phyloP scores from a whole-genome alignment of 2,329 filamentous ascomycete genomes.

The Pseudogymnoascus sp. region DNA sequence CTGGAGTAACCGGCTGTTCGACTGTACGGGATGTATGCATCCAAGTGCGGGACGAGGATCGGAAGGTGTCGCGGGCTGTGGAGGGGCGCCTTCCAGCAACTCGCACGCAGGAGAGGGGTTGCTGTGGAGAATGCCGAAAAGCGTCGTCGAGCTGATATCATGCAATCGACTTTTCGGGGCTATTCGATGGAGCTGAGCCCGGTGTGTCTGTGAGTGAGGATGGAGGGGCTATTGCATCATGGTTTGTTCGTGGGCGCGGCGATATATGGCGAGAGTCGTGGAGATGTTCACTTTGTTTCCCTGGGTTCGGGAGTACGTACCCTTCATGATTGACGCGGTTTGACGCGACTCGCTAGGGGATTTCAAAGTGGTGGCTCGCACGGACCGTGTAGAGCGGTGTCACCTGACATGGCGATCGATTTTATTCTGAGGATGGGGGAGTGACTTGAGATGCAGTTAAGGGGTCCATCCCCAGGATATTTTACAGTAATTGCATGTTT shows the following conservation, averaged over 20 bases:
- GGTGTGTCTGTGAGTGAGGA: neutral
- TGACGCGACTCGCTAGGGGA: conserved; percentile 4
- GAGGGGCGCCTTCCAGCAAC: conserved; percentile 22
- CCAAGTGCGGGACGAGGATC: conserved; percentile 10
- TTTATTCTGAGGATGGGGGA: neutral
- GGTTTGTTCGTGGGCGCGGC: neutral
- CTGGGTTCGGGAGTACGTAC: neutral
- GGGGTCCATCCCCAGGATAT: neutral
- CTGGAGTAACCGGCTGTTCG: conserved; percentile 20
- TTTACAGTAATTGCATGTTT: neutral
- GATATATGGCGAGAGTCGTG: neutral
- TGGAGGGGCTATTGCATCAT: neutral
- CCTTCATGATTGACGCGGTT: neutral
- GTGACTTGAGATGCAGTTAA: neutral
- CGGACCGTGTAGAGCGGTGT: neutral
- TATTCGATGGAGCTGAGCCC: neutral
- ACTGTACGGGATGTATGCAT: conserved; percentile 18
- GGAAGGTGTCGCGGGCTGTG: neutral
- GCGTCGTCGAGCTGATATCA: conserved; percentile 23
- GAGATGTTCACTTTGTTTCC: neutral
- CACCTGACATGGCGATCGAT: neutral
- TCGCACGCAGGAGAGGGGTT: conserved; percentile 21
- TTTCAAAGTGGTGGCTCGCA: neutral
- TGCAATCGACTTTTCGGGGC: conserved; percentile 22
- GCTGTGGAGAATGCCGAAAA: conserved; percentile 23